Conservation (phyloP, 2,329 filamentous ascomycete species). For the Escovopsis sp. region DNA sequence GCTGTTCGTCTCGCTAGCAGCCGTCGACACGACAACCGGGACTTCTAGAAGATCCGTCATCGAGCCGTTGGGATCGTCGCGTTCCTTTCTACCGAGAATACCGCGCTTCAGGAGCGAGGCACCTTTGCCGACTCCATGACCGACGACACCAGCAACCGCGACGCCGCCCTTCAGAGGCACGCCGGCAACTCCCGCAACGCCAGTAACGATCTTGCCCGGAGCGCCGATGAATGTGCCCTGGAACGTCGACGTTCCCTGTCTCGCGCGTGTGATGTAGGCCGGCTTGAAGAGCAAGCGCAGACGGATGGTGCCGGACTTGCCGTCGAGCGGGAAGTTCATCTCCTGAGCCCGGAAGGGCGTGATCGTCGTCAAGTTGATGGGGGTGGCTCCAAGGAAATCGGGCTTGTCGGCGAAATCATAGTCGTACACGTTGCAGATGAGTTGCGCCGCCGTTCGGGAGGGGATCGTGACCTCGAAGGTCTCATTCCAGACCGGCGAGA, state of each 20-base stretch:
- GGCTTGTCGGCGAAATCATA: conserved; percentile 96
- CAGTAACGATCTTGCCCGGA: conserved; percentile 75
- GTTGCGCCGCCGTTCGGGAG: conserved; percentile 71
- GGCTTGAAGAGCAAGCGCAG: conserved; percentile 84
- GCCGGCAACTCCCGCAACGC: conserved; percentile 41
- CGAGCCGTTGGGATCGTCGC: conserved; percentile 36
- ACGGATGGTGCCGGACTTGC: conserved; percentile 73
- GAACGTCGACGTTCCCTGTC: conserved; percentile 87
- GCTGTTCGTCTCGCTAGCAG: conserved; percentile 20
- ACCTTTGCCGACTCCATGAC: conserved; percentile 72
- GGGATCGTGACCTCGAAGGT: conserved; percentile 75
- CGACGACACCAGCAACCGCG: conserved; percentile 55
- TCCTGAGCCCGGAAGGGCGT: conserved; percentile 77
- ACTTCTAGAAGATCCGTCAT: conserved; percentile 25
- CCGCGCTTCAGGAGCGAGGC: conserved; percentile 82
- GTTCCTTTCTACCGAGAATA: conserved; percentile 58
- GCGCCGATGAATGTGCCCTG: conserved; percentile 71
- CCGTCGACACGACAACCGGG: conserved; percentile 16
- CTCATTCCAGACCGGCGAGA: conserved; percentile 91
- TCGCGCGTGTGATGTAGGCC: conserved; percentile 71
- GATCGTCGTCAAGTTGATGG: conserved; percentile 61
- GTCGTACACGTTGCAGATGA: conserved; percentile 73
- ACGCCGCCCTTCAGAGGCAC: conserved; percentile 89
- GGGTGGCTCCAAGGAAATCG: conserved; percentile 67
- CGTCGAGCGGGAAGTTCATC: conserved; percentile 60